Evolutionary conservation across 306 rosid genomes (phyloP), one percentile per base, ranked within the genome.

Genomic region (Vigna unguiculata): DNA sequence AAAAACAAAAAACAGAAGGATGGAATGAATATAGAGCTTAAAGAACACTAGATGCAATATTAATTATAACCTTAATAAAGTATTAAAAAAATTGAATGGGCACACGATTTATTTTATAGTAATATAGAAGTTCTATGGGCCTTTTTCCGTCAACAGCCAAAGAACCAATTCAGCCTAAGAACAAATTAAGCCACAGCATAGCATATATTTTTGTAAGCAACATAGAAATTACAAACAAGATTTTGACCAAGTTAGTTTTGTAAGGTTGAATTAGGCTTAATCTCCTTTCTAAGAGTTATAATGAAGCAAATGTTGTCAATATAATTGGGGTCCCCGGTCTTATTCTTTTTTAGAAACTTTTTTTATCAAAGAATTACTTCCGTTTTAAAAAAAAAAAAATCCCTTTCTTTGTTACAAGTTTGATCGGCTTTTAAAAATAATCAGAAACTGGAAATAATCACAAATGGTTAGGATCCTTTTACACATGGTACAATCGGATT

Each of bases 21-120:
- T 6, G 36, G 51, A 71, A 64, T 83, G 41, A 25, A 13, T 22
- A 52, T 62, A 47, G 40, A 70, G 78, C 81, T 4, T 19, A 45
- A 60, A 36, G 43, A 81, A 60, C 79, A 78, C 20, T 30, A 36
- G 17, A 79, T 64, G 75, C 3, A 9, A 77, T 60, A 67, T 60
- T 45, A 60, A 14, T 59, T 54, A 45, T 21, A 48, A 58, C 30
- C 46, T 30, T 22, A 19, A 51, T 17, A 59, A 75, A 24, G 24
- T 30, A 43, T 65, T 64, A 55, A 69, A 67, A 30, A 70, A 77
- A 65, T 57, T 65, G 66, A 41, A 55, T 10, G 14, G n/a, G 25
- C 70, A 32, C 62, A 32, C 55, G 40, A 16, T 69, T 68, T 49
- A 38, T 48, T 30, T 45, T 46, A 54, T 74, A 55, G 48, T 66